A percentile compares a stretch with the other conserved stretches of the same genome.
Evolutionary conservation across 495 filamentous ascomycete genomes (phyloP).

Genomic region (Letharia lupina): DNA sequence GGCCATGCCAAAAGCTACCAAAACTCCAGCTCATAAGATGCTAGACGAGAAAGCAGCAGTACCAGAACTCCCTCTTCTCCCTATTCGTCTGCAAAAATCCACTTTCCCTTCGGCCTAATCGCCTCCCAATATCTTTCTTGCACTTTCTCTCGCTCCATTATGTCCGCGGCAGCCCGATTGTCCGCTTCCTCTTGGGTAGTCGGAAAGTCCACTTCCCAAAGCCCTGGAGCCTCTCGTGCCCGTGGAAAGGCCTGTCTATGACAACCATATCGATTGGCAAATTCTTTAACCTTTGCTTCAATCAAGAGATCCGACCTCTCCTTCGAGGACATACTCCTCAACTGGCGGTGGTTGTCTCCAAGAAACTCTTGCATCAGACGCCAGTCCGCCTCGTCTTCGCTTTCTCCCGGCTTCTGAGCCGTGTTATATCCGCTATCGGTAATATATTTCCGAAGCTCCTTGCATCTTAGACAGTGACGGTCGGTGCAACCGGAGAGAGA

Average conservation of each 20-base stretch:
- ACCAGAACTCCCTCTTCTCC: background rate
- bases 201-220: slow-evolving; percentile 85
- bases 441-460: slow-evolving; percentile 57
- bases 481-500: slow-evolving; percentile 72
- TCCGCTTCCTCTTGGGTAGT: slow-evolving; percentile 64
- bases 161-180: slow-evolving; percentile 52
- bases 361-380: slow-evolving; percentile 62
- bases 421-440: slow-evolving; percentile 32
- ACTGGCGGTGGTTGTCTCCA: slow-evolving; percentile 39
- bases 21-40: background rate
- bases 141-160: slow-evolving; percentile 51
- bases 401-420: slow-evolving; percentile 19
- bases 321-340: slow-evolving; percentile 38
- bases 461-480: slow-evolving; percentile 62
- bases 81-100: slow-evolving; percentile 75
- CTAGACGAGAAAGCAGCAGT: background rate
- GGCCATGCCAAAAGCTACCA: background rate
- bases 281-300: slow-evolving; percentile 54
- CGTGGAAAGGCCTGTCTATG: slow-evolving; percentile 70
- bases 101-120: slow-evolving; percentile 63
- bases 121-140: slow-evolving; percentile 74
- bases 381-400: slow-evolving; percentile 31
- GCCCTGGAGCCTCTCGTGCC: slow-evolving; percentile 66
- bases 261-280: slow-evolving; percentile 65
- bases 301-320: slow-evolving; percentile 52